Conservation (phyloP, 495 filamentous ascomycete genomes). For the Penicillium steckii region DNA sequence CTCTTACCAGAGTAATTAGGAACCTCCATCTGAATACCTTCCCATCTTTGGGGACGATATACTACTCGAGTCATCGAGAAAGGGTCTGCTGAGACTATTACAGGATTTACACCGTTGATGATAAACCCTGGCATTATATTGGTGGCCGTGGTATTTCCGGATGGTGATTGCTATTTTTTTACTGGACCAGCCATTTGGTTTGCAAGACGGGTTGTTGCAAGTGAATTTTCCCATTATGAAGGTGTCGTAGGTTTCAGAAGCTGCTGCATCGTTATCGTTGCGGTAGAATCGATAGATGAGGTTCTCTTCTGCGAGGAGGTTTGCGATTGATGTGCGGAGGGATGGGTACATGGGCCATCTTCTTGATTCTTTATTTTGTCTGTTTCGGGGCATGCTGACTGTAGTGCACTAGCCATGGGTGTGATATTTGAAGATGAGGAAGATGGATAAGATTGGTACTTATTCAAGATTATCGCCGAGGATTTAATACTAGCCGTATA, state of each 20-base stretch:
- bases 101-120: neutral
- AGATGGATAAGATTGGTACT: too few species aligned
- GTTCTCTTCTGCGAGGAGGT: neutral
- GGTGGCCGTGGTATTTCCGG: neutral
- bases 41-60: constrained; percentile 26
- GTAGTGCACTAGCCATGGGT: too few species aligned
- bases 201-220: neutral
- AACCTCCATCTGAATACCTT: constrained; percentile 28
- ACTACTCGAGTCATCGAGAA: neutral
- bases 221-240: neutral
- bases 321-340: neutral
- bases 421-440: too few species aligned
- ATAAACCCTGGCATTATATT: neutral
- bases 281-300: neutral
- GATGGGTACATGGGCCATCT: neutral
- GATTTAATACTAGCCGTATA: too few species aligned
- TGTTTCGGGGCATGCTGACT: neutral
- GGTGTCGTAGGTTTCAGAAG: neutral
- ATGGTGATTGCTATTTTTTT: neutral
- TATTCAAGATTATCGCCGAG: too few species aligned
- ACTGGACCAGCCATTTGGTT: neutral
- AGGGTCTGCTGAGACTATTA: neutral
- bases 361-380: neutral
- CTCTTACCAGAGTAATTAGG: constrained; percentile 19
- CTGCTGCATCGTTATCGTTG: neutral